Evolutionary conservation across 208 protist genomes (phyloP).

Genomic region (Trypanosoma rangeli): DNA sequence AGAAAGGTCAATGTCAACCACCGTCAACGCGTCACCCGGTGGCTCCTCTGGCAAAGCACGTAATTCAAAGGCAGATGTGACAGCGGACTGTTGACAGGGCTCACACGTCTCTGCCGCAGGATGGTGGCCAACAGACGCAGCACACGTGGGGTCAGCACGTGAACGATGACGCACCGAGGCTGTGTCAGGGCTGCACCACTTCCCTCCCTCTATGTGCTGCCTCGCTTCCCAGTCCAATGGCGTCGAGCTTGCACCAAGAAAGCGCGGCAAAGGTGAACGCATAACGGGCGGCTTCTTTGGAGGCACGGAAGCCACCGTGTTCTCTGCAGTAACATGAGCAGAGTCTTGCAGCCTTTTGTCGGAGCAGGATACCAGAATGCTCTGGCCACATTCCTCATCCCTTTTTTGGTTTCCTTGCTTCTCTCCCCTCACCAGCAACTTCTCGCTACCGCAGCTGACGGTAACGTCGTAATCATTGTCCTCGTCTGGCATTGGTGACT

Average conservation of each 20-base stretch:
- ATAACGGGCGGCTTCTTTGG: background rate
- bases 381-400: background rate
- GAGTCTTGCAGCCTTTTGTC: background rate
- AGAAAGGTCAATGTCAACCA: background rate
- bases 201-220: background rate
- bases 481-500: conserved; percentile 15
- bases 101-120: background rate
- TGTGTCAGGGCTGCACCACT: background rate
- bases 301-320: background rate
- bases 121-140: background rate
- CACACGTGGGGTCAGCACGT: background rate
- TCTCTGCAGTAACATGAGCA: background rate
- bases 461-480: background rate
- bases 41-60: background rate
- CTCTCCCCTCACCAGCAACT: background rate
- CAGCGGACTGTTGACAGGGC: background rate
- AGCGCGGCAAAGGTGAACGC: background rate
- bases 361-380: background rate
- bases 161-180: background rate
- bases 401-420: background rate
- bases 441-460: background rate
- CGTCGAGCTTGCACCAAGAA: background rate
- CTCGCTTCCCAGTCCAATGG: background rate
- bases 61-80: background rate
- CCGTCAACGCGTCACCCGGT: background rate